Conservation (phyloP, 768 basidiomycete genomes). For the Coprinopsis sp. region DNA sequence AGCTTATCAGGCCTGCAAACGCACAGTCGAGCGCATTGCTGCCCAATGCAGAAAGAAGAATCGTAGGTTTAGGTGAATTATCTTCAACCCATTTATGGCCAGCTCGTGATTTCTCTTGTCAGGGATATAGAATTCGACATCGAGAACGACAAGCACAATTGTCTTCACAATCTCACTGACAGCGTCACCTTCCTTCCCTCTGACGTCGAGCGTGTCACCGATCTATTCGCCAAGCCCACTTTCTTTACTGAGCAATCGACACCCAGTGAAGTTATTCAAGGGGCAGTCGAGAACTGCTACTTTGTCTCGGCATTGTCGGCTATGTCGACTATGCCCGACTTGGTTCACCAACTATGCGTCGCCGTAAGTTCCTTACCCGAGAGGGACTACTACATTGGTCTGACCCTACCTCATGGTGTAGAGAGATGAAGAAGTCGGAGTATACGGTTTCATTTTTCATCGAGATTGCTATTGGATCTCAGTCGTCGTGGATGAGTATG, state of each 20-base stretch:
- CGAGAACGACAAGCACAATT: slow-evolving; percentile 46
- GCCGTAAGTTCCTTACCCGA: too few species aligned
- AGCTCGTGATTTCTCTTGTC: slow-evolving; percentile 3
- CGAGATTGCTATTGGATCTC: slow-evolving; percentile 46
- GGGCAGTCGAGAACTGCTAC: slow-evolving; percentile 48
- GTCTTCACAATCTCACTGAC: slow-evolving; percentile 31
- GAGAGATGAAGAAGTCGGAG: slow-evolving; percentile 48
- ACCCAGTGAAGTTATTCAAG: slow-evolving; percentile 46
- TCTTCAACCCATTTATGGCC: slow-evolving; percentile 8
- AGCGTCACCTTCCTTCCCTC: slow-evolving; percentile 16
- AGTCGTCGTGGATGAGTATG: slow-evolving; percentile 56
- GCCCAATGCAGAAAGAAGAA: slow-evolving; percentile 42
- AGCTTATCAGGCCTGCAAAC: slow-evolving; percentile 43
- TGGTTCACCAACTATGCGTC: slow-evolving; percentile 47
- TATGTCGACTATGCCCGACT: slow-evolving; percentile 34
- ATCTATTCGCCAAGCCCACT: slow-evolving; percentile 51
- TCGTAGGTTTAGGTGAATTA: slow-evolving; percentile 43
- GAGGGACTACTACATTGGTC: too few species aligned
- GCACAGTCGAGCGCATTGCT: slow-evolving; percentile 42
- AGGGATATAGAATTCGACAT: slow-evolving; percentile 59
- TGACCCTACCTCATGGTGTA: too few species aligned
- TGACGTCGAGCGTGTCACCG: slow-evolving; percentile 37
- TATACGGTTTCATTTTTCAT: slow-evolving; percentile 58
- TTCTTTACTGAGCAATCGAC: slow-evolving; percentile 37
- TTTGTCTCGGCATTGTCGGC: slow-evolving; percentile 48